Conservation (phyloP, 1,139 yeast species). For the Hemisphaericaspora xylofermentans region DNA sequence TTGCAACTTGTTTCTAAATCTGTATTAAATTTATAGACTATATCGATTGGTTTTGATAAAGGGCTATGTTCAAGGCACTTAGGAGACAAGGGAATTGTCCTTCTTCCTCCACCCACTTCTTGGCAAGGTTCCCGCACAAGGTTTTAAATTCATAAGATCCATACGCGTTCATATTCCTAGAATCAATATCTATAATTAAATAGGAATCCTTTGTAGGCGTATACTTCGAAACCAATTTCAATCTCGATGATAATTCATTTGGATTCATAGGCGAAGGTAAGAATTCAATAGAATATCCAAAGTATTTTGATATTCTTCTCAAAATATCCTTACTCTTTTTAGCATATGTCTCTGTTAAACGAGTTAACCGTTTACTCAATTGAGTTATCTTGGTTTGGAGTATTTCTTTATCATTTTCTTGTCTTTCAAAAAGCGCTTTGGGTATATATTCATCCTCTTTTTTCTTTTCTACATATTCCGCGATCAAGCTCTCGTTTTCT, state of each 20-base stretch:
- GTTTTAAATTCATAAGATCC: conserved; percentile 46
- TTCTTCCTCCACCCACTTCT: conserved; percentile 67
- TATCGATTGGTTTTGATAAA: conserved; percentile 43
- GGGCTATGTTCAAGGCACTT: conserved; percentile 69
- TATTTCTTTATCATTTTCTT: conserved; percentile 52
- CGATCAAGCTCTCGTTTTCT: conserved; percentile 62
- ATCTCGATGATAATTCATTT: conserved; percentile 43
- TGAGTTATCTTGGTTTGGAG: conserved; percentile 52
- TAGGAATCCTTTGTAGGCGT: conserved; percentile 29
- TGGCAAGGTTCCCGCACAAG: conserved; percentile 56
- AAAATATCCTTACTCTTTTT: conserved; percentile 74
- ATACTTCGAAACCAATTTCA: conserved; percentile 64
- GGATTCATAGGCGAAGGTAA: conserved; percentile 60
- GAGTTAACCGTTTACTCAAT: conserved; percentile 52
- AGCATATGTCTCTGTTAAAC: conserved; percentile 66
- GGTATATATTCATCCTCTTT: conserved; percentile 43
- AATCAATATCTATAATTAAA: conserved; percentile 37
- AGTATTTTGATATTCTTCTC: conserved; percentile 62
- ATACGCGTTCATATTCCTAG: conserved; percentile 39
- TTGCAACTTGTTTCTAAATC: conserved; percentile 25
- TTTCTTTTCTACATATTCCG: conserved; percentile 19
- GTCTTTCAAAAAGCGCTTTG: conserved; percentile 61
- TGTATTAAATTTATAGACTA: conserved; percentile 4
- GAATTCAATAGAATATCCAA: conserved; percentile 77
- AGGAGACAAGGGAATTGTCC: conserved; percentile 78